Evolutionary conservation across 257 asterid species (phyloP), one percentile per base, ranked within the genome.

Genomic region (Galeopsis tetrahit): DNA sequence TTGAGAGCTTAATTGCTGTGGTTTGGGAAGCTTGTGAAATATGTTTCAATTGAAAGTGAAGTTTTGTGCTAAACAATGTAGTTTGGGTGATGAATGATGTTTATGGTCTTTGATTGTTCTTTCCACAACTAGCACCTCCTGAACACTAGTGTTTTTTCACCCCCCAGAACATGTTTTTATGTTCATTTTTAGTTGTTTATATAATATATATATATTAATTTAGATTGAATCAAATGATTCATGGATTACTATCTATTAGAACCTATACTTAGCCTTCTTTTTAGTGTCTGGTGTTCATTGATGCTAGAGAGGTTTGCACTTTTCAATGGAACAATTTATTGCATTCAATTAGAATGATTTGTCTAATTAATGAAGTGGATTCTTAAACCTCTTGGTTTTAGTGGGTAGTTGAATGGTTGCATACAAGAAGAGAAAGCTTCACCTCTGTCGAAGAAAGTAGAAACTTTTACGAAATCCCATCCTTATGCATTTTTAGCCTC

Each of bases 311-410:
- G 21, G 31, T 21, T 21, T 31, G 57, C 73, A 57, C 5, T 61
- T 58, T 44, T 49, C 46, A 36, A 11, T 10, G 60, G 57, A 51
- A 39, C 39, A 52, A n/a, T 66, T 43, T 14, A 7, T 32, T 65
- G 57, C 57, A 3, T 55, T 65, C 7, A 42, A 21, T 39, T n/a
- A 6, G 15, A 46, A 36, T 32, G 55, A 32, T 31, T 31, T 57
- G 39, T 63, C 69, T 34, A 14, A 8, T 65, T 34, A 33, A 35
- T 73, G 65, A 52, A 69, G 51, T 40, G 17, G 56, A 34, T 55
- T 33, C 63, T 55, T 11, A 15, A 42, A 8, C 53, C 49, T 68
- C 58, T 48, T 60, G 28, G 73, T 39, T 42, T 67, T 46, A 11
- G 43, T 14, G 55, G 11, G 48, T 17, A 11, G 6, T 46, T 11